Evolutionary conservation across 331 rosid genomes (phyloP).

Genomic region (Dryas integrifolia): DNA sequence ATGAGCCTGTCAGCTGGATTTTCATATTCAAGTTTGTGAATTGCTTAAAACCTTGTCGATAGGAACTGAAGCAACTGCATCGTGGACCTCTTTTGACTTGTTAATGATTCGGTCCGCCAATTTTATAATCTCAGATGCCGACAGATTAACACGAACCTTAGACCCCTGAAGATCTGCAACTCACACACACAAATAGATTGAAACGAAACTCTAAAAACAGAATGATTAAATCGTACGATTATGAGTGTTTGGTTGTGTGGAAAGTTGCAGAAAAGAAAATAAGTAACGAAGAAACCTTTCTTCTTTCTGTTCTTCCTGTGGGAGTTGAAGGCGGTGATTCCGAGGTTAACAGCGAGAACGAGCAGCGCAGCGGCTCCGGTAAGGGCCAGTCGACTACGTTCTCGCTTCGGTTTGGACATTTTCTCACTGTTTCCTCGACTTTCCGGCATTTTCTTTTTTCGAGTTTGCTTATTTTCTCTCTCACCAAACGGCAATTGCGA

Average conservation of each 20-base stretch:
- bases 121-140: slow-evolving; percentile 76
- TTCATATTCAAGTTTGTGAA: slow-evolving; percentile 1
- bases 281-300: slow-evolving; percentile 44
- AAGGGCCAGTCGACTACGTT: slow-evolving; percentile 41
- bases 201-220: slow-evolving; percentile 4
- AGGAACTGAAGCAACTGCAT: slow-evolving; percentile 73
- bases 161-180: slow-evolving; percentile 74
- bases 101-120: slow-evolving; percentile 64
- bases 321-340: slow-evolving; percentile 54
- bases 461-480: slow-evolving; percentile 18
- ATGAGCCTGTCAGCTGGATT: neutral
- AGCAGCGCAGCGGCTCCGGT: slow-evolving; percentile 85
- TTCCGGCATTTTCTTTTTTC: slow-evolving; percentile 53
- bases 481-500: slow-evolving; percentile 40
- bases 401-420: slow-evolving; percentile 49
- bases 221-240: neutral
- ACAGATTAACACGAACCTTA: slow-evolving; percentile 49
- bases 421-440: slow-evolving; percentile 43
- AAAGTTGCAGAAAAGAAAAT: neutral
- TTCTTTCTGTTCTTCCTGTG: slow-evolving; percentile 44
- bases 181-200: neutral
- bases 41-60: slow-evolving; percentile 60
- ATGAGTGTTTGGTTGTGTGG: neutral
- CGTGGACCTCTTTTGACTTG: slow-evolving; percentile 69
- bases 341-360: slow-evolving; percentile 69